Evolutionary conservation across 805 yeast species (phyloP).

Genomic region (Candida sphagnicola): DNA sequence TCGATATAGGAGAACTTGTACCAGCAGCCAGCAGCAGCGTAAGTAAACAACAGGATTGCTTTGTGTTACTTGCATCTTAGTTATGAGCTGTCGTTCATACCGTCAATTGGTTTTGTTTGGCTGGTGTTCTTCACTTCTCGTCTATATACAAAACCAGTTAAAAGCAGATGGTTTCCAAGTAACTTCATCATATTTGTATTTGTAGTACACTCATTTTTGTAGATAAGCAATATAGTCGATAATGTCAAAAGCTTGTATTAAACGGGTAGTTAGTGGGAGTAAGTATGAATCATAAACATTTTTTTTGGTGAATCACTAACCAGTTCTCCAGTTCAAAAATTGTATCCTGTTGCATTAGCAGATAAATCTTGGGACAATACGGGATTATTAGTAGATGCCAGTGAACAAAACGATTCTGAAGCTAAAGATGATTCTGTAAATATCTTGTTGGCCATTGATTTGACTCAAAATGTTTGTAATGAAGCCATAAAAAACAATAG

Average conservation of each 20-base stretch:
- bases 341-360: constrained; percentile 80
- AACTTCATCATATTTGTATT: too few relatives aligned
- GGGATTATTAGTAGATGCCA: constrained; percentile 78
- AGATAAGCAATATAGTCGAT: too few relatives aligned
- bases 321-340: constrained; percentile 48
- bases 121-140: too few relatives aligned
- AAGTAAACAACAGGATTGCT: too few relatives aligned
- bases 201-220: too few relatives aligned
- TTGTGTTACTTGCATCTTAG: too few relatives aligned
- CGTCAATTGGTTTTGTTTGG: too few relatives aligned
- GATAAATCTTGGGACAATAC: constrained; percentile 95
- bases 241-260: constrained; percentile 44
- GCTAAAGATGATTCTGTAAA: constrained; percentile 12
- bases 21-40: too few relatives aligned
- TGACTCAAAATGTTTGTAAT: constrained; percentile 76
- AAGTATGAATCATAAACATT: constrained; percentile 18
- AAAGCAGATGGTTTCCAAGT: too few relatives aligned
- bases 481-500: constrained; percentile 66
- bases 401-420: constrained; percentile 22
- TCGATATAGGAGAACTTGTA: not conserved
- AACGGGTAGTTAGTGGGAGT: constrained; percentile 36
- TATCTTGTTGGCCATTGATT: constrained; percentile 72
- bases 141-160: too few relatives aligned
- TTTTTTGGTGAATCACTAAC: constrained; percentile 13
- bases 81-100: too few relatives aligned